Percentiles rank a stretch among this genome's conserved stretches.
phyloP scores from a whole-genome alignment of 805 yeast genomes.

The Suhomyces sp. region DNA sequence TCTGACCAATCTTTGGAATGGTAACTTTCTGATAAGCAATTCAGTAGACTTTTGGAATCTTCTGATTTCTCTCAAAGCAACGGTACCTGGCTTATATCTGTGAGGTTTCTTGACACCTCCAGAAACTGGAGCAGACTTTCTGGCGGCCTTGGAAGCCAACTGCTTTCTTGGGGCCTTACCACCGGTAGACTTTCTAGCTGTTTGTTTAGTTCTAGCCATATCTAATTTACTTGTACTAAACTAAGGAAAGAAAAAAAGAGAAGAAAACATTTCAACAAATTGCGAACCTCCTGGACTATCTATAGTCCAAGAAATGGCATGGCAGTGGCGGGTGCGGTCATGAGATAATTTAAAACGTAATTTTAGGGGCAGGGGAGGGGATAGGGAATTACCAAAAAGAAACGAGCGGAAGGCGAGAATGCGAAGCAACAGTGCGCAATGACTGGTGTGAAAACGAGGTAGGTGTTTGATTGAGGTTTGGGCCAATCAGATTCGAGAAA shows the following conservation, averaged over 20 bases:
- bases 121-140: conserved; percentile 46
- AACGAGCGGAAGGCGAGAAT: not conserved
- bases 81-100: conserved; percentile 51
- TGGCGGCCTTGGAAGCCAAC: conserved; percentile 48
- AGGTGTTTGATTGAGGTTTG: not conserved
- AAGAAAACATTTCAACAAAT: not conserved
- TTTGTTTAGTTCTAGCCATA: conserved; percentile 50
- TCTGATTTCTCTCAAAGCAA: conserved; percentile 48
- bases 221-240: not conserved
- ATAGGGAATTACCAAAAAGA: not conserved
- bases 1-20: conserved; percentile 48
- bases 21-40: conserved; percentile 46
- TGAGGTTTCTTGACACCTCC: conserved; percentile 50
- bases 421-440: not conserved
- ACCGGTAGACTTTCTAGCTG: conserved; percentile 49
- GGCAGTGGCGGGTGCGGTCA: not conserved
- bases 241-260: not conserved
- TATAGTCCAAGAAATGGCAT: not conserved
- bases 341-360: conserved; percentile 3
- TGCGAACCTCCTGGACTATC: not conserved
- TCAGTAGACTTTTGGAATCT: conserved; percentile 48
- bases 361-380: conserved; percentile 3
- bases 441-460: not conserved
- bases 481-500: conserved; percentile 6
- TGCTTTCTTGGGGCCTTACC: conserved; percentile 50